Base-by-base conservation (phyloP, 495 filamentous ascomycete genomes). In the Pyronema omphalodes region DNA sequence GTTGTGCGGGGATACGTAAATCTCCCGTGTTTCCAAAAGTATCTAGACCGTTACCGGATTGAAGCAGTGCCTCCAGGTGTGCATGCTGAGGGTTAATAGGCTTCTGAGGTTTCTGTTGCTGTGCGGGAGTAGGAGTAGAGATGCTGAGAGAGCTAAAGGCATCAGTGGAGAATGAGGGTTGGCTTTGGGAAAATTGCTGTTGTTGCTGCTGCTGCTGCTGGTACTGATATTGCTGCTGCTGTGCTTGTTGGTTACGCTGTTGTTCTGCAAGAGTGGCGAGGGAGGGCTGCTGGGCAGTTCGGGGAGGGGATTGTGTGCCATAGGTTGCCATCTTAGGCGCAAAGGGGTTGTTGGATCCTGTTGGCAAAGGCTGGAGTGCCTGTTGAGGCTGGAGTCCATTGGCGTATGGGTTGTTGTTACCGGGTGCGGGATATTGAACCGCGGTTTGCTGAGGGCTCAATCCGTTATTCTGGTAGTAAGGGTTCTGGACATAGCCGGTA, bases 291-390 rank as follows among this genome's bases (percentile, higher is more conserved):
- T 45, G 54, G 59, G 12, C 57, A 4, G 53, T 51, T 40, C 67
- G 70, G 75, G 66, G 72, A 70, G 62, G 74, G 59, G 58, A 75
- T 75, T 19, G 74, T 73, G 59, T 80, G 73, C 53, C 64, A 63
- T 53, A 69, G 59, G 44, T 69, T 29, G 23, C 23, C 37, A 64
- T 64, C 48, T 64, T 64, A 12, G 61, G 63, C 5, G 89, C 89
- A 63, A 98, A 98, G 35, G 89, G 89, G 60, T 98, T 98, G 71
- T 95, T 98, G 0, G 89, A 95, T 48, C 89, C 89, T 19, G 89
- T 95, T 1, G 84, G 74, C 58, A 74, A 76, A 9, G 80, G 76
- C 61, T 78, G 73, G 44, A 83, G 61, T 44, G 79, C 71, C 41
- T 73, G 69, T 41, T 69, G 65, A 37, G 61, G 55, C 29, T 70